Conservation (phyloP, 176 grass and related monocot genomes). For the Zoysia japonica region DNA sequence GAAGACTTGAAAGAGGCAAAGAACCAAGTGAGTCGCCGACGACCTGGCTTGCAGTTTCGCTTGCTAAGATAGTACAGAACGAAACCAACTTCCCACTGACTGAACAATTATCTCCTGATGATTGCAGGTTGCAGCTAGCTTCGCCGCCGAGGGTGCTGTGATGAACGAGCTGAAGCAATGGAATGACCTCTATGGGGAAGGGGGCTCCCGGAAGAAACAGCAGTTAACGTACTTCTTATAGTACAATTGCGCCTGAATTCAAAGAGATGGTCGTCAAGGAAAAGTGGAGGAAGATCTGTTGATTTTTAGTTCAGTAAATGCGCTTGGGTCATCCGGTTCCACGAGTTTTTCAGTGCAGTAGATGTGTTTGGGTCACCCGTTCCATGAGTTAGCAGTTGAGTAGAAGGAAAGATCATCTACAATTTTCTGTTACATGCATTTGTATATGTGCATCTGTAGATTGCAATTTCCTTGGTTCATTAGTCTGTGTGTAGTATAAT, state of each 20-base stretch:
- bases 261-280: background rate
- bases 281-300: background rate
- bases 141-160: slow-evolving; percentile 64
- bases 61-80: background rate
- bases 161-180: slow-evolving; percentile 97
- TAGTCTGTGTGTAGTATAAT: background rate
- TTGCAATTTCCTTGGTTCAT: slow-evolving; percentile 31
- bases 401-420: slow-evolving; percentile 2
- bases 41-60: background rate
- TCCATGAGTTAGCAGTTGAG: background rate
- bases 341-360: background rate
- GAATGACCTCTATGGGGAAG: slow-evolving; percentile 85
- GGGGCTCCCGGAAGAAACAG: slow-evolving; percentile 89
- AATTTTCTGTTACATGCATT: slow-evolving; percentile 46
- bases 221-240: slow-evolving; percentile 93
- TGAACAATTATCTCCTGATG: background rate
- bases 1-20: slow-evolving; percentile 90
- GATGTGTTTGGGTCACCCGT: background rate
- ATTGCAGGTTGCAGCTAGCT: slow-evolving; percentile 87
- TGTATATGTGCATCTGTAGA: background rate
- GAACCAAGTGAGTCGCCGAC: slow-evolving; percentile 66
- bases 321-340: background rate
- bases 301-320: background rate
- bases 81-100: background rate
- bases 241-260: background rate